phyloP scores from a whole-genome alignment of 2,329 filamentous ascomycete species.

The Neurospora sp. region DNA sequence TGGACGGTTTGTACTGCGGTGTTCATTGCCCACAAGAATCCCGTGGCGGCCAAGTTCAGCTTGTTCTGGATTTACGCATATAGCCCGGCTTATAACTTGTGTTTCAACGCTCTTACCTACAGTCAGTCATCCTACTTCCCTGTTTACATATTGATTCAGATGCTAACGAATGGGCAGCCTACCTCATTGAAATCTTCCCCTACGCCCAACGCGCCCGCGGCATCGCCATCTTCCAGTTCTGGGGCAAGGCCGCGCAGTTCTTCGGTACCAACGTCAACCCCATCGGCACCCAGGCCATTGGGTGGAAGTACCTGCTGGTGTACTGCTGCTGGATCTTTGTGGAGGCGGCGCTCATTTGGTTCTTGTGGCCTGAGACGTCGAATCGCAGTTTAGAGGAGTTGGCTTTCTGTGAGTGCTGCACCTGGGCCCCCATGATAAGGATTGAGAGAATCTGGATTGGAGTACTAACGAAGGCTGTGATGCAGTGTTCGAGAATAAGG shows the following conservation, averaged over 20 bases:
- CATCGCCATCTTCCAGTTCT: slow-evolving; percentile 25
- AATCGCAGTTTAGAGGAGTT: slow-evolving; percentile 20
- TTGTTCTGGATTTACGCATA: slow-evolving; percentile 54
- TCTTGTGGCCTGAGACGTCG: slow-evolving; percentile 21
- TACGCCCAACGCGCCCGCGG: slow-evolving; percentile 22
- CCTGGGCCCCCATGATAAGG: background rate
- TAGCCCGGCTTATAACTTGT: slow-evolving; percentile 50
- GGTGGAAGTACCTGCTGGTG: slow-evolving; percentile 23
- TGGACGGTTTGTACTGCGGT: slow-evolving; percentile 31
- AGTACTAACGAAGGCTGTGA: background rate
- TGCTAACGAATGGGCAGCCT: slow-evolving; percentile 20
- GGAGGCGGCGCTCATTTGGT: slow-evolving; percentile 19
- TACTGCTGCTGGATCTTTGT: slow-evolving; percentile 24
- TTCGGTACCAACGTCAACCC: slow-evolving; percentile 24
- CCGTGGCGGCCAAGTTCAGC: slow-evolving; percentile 26
- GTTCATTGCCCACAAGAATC: slow-evolving; percentile 23
- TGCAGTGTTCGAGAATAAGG: slow-evolving; percentile 14
- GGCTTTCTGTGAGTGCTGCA: slow-evolving; percentile 16
- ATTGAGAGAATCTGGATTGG: background rate
- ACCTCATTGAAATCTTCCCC: slow-evolving; percentile 24
- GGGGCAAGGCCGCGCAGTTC: slow-evolving; percentile 21
- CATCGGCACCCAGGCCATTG: slow-evolving; percentile 20
- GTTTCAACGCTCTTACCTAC: slow-evolving; percentile 57
- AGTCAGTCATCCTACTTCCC: slow-evolving; percentile 31
- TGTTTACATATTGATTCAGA: slow-evolving; percentile 9